Evolutionary conservation across 441 rosid genomes (phyloP), one percentile per base, ranked within the genome.

Genomic region (Pelargonium fulgidum): DNA sequence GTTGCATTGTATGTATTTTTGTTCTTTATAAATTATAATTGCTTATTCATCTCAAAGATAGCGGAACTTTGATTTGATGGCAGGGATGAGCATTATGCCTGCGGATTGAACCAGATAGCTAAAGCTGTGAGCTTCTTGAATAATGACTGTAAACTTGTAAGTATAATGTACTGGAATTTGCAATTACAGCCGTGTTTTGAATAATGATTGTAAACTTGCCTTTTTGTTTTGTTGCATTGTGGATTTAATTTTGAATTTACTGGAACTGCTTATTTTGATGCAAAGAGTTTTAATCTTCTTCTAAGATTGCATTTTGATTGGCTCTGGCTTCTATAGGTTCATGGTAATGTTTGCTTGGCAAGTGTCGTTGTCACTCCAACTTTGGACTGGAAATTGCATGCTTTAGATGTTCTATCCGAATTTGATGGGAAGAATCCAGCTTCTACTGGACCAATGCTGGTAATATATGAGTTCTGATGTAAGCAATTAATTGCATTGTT

Each of bases 311-410:
- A 24, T 66, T 70, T 63, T 76, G 62, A 75, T 67, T 64, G 39
- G 64, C 65, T 73, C 74, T 83, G 63, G 58, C 41, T 47, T 33
- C 66, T 76, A n/a, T 84, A 95, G 99, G 98, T 95, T 74, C 99
- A 92, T 78, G 95, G 95, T 69, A 95, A 95, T 86, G 96, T 95
- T 73, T 92, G 98, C 73, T 75, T 95, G 85, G 84, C 90, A 71
- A 95, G 96, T 80, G 95, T 89, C 66, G 99, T 95, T 75, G 99
- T 91, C 66, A 92, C 97, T 13, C 97, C 84, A 79, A 89, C 96
- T 73, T 77, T 92, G 85, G 99, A 95, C 78, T 95, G 98, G 99
- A 95, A 95, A 86, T 86, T 95, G 79, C 97, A 92, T 85, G 98
- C 98, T 67, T 88, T 95, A 83, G 97, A 95, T 72, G 97, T 92